Base-by-base conservation (phyloP, 2,329 filamentous ascomycete genomes). In the Venturia nashicola region DNA sequence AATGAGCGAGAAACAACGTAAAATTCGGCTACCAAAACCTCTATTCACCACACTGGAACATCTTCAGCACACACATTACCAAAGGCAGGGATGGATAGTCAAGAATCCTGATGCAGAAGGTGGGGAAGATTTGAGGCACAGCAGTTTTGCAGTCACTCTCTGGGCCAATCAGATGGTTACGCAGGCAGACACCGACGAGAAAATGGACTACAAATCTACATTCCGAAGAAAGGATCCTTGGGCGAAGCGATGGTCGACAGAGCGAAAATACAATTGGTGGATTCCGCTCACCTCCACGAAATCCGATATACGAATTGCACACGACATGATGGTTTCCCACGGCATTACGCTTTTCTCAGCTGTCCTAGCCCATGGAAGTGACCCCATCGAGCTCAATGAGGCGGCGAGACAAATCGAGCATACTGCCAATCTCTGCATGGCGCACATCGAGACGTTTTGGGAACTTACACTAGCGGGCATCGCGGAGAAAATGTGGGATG, bases 321-420 rank as follows among this genome's bases (percentile, higher is more conserved):
- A 60, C 20, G 42, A 42, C n/a, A 44, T 60, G 39, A 60, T 60
- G 59, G 42, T 60, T 8, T 60, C 59, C 8, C 59, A 60, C 59
- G 59, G 59, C 42, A 60, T 60, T 16, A 60, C 36, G 12, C 51
- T 60, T 4, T 60, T 60, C n/a, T 60, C 42, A 16, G 59, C 59
- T 9, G 42, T 60, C 6, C 18, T 60, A 3, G 23, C 34, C 2
- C 43, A 60, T 12, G 59, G 59, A 2, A 42, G 16, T 40, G 20
- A n/a, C 2, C 59, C 59, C 4, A 60, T 60, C 9, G 59, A 60
- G 36, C 36, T 60, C 18, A 34, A 60, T 8, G 59, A 60, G 20
- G 39, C 59, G 14, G 23, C 59, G n/a, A 40, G 23, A 16, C 59
- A 60, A 14, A 60, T 60, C 40, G 59, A 60, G 18, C 36, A 60